Base-by-base conservation (phyloP, 2,329 filamentous ascomycete genomes). In the Westerdykella sp. region DNA sequence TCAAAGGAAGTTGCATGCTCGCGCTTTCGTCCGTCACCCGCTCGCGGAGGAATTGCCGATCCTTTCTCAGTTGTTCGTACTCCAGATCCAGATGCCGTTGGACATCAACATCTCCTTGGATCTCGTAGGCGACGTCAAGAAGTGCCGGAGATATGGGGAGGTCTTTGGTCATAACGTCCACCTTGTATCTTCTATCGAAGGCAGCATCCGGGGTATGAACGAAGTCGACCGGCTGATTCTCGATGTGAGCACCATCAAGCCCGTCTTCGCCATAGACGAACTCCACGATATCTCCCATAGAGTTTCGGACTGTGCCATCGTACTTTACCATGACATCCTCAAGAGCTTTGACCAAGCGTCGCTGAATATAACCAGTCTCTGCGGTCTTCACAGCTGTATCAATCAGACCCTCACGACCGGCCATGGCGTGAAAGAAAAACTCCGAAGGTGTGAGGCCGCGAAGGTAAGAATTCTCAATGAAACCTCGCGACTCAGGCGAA, bases 381-480 rank as follows among this genome's bases (percentile, higher is more conserved):
- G 93, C 93, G 53, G 93, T 98, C 79, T 98, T 98, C 71, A 98
- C 94, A 54, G 93, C 93, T 41, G 93, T 98, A 78, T 98, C 93
- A 58, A 98, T 98, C 43, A 98, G 78, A 95, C 93, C 93, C 72
- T 98, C 93, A 75, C 93, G 83, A 88, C 93, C 93, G 76, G 93
- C 93, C 93, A 98, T 98, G 63, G 93, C 93, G 79, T 98, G 93
- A 78, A 98, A 98, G 75, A 96, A 98, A 73, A 98, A 98, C 57
- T 98, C 93, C 1, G 87, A 84, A 0, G 93, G 93, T 0, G 94
- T 98, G 46, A 98, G 73, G 43, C 93, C 93, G 74, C 93, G 87
- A 11, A 98, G 80, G 59, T 98, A 98, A 0, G 93, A 98, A 71
- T 98, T 98, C 69, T 98, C 93, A 15, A 98, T 93, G 62, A 98